These are phyloP conservation scores for Umbelopsis sp. DNA, from an alignment of 192 early-diverging fungal species.

Conservation along the genomic window DNA sequence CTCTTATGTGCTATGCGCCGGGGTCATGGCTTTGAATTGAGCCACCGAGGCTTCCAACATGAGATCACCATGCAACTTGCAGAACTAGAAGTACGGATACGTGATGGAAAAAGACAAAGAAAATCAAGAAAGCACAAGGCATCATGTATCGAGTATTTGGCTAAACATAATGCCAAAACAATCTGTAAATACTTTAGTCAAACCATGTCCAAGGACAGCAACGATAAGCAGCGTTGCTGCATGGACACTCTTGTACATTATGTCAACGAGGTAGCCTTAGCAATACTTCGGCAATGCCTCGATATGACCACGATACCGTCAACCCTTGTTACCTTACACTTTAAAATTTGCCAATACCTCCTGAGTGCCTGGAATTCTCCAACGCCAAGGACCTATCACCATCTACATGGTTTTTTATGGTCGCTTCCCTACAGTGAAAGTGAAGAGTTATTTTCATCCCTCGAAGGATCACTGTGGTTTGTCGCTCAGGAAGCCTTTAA, in stretches of 20 bases:
- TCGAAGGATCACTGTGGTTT: neutral
- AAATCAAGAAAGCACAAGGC: neutral
- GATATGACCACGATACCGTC: conserved; percentile 3
- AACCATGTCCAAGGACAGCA: neutral
- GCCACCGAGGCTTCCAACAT: neutral
- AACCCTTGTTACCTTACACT: neutral
- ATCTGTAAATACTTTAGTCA: conserved; percentile 5
- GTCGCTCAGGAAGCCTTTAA: neutral
- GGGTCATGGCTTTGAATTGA: neutral
- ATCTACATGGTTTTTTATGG: neutral
- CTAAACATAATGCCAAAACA: neutral
- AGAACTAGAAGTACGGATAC: neutral
- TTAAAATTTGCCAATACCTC: conserved; percentile 5
- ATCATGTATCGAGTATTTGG: neutral
- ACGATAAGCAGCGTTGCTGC: neutral
- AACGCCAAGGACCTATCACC: neutral
- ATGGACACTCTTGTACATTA: neutral
- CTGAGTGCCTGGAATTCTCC: neutral
- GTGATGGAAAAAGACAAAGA: neutral
- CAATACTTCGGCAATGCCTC: neutral
- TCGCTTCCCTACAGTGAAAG: neutral
- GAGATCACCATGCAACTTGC: conserved; percentile 1
- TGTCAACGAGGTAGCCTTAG: neutral
- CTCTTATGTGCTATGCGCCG: neutral
- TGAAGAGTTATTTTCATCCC: neutral